Evolutionary conservation across 23 red algal genomes (phyloP).

Genomic region (Gracilaria domingensis): DNA sequence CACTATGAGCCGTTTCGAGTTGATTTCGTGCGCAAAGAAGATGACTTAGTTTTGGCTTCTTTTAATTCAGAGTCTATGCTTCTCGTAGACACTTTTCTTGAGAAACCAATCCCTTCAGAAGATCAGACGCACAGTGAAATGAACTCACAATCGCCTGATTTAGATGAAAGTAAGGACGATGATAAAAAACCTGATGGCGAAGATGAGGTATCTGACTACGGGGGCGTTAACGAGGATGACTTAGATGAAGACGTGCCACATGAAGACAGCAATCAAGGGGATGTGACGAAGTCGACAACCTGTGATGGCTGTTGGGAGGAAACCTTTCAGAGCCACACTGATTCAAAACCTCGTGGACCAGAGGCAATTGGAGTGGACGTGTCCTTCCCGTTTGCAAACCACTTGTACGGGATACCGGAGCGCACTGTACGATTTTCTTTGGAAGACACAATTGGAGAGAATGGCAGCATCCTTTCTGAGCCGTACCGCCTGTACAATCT

Average conservation of each 20-base stretch:
- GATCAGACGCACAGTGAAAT: background rate
- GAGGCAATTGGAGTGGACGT: constrained; percentile 88
- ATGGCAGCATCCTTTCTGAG: constrained; percentile 53
- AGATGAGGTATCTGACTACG: background rate
- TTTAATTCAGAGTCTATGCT: constrained; percentile 50
- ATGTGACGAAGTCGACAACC: background rate
- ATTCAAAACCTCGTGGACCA: constrained; percentile 76
- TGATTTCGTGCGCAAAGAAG: constrained; percentile 9
- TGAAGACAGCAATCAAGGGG: constrained; percentile 9
- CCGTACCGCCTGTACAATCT: constrained; percentile 96
- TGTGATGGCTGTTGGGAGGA: constrained; percentile 74
- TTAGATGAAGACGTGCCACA: background rate
- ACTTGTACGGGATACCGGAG: constrained; percentile 87
- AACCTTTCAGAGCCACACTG: constrained; percentile 59
- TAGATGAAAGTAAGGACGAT: constrained; percentile 20
- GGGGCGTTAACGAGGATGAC: background rate
- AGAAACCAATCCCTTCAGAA: constrained; percentile 35
- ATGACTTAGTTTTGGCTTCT: constrained; percentile 10
- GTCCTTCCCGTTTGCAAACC: constrained; percentile 79
- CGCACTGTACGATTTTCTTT: constrained; percentile 78
- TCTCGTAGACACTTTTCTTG: constrained; percentile 30
- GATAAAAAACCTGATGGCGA: background rate
- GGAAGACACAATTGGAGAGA: constrained; percentile 57
- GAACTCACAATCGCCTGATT: background rate
- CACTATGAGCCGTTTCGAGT: constrained; percentile 34